Evolutionary conservation across 2,329 filamentous ascomycete genomes (phyloP).

Genomic region (Xenosphaeropsis pyriputrescens): DNA sequence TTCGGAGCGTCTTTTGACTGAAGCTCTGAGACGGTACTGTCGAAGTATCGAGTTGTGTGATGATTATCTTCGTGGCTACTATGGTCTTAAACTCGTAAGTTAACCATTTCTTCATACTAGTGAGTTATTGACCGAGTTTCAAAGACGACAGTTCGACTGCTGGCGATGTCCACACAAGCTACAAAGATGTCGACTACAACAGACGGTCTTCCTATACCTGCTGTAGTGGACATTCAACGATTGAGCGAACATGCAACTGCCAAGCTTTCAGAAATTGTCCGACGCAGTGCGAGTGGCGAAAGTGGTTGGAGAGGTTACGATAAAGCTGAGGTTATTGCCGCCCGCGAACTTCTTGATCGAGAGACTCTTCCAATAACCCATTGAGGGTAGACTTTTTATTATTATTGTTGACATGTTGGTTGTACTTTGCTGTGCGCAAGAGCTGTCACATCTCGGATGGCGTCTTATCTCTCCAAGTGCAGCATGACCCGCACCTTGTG

Average conservation of each 20-base stretch:
- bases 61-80: constrained; percentile 82
- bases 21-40: constrained; percentile 73
- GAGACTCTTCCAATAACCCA: constrained; percentile 13
- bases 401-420: no score
- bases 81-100: constrained; percentile 70
- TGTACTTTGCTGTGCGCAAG: no score
- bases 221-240: constrained; percentile 42
- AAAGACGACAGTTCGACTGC: constrained; percentile 16
- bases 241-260: constrained; percentile 59
- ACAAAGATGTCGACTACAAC: constrained; percentile 32
- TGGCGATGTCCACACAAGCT: constrained; percentile 26
- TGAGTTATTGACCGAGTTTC: neutral
- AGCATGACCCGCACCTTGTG: no score
- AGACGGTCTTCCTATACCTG: constrained; percentile 32
- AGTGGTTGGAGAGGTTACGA: constrained; percentile 61
- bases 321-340: constrained; percentile 55
- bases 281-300: constrained; percentile 43
- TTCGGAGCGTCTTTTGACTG: constrained; percentile 39
- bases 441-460: no score
- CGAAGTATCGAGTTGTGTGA: constrained; percentile 89
- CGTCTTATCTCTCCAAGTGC: no score
- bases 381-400: constrained; percentile 5
- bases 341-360: constrained; percentile 32
- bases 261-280: constrained; percentile 65
- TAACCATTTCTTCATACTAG: neutral